phyloP scores from a whole-genome alignment of 2,329 filamentous ascomycete species.

The Neoascochyta sp. region DNA sequence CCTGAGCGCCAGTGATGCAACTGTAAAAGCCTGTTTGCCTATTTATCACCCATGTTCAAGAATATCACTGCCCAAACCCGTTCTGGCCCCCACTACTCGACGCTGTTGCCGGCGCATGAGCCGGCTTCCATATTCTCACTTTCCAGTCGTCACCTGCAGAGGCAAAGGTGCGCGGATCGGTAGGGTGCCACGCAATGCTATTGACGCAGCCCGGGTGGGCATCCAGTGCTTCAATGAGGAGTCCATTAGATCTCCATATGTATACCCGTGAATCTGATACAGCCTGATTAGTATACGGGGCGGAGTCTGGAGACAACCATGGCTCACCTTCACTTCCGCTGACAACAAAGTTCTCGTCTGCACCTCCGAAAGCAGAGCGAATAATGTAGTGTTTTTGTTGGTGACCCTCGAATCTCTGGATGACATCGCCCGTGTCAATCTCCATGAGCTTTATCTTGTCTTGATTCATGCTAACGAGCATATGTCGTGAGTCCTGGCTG shows the following conservation, averaged over 20 bases:
- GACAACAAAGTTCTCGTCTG: conserved; percentile 85
- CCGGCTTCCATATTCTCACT: conserved; percentile 68
- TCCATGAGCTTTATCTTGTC: conserved; percentile 77
- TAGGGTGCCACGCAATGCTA: conserved; percentile 83
- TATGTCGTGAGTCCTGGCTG: conserved; percentile 72
- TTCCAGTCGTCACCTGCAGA: conserved; percentile 84
- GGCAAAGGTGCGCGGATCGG: conserved; percentile 77
- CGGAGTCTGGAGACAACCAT: too few relatives aligned
- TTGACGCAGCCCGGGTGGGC: conserved; percentile 81
- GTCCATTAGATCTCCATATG: conserved; percentile 86
- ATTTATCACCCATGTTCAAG: too few relatives aligned
- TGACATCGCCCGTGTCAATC: conserved; percentile 65
- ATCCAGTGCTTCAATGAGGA: conserved; percentile 69
- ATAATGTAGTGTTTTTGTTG: conserved; percentile 75
- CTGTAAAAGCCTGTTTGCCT: too few relatives aligned
- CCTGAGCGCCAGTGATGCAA: too few relatives aligned
- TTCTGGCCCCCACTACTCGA: conserved; percentile 10
- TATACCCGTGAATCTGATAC: conserved; percentile 64
- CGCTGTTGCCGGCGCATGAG: conserved; percentile 10
- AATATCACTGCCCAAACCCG: conserved; percentile 20
- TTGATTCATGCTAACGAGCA: conserved; percentile 78
- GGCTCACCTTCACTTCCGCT: conserved; percentile 87
- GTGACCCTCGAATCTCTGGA: conserved; percentile 73
- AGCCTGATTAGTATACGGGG: too few relatives aligned
- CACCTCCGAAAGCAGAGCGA: conserved; percentile 78